Evolutionary conservation across 306 rosid genomes (phyloP).

Genomic region (Lablab purpureus): DNA sequence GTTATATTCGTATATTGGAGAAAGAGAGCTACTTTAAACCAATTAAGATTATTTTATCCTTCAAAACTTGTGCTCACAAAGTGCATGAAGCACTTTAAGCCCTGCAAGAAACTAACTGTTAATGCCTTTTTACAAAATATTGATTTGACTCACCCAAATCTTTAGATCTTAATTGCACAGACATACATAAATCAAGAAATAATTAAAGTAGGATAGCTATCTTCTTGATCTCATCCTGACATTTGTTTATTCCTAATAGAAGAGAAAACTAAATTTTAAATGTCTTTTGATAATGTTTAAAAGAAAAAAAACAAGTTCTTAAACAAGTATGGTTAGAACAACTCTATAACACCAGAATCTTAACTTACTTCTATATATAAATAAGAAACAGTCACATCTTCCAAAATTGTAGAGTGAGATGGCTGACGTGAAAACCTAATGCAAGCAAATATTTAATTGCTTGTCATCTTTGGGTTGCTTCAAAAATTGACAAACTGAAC

Average conservation of each 20-base stretch:
- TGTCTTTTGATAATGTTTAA: no score
- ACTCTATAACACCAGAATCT: no score
- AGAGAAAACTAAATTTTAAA: not conserved
- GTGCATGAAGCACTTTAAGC: not conserved
- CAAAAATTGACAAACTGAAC: no score
- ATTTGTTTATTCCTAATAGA: not conserved
- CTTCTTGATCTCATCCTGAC: not conserved
- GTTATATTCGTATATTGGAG: not conserved
- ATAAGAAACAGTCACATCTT: no score
- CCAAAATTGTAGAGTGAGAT: no score
- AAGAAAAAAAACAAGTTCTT: no score
- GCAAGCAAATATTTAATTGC: no score
- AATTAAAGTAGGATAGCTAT: not conserved
- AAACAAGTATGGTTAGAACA: no score
- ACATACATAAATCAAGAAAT: not conserved
- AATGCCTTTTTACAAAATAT: not conserved
- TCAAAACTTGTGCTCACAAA: not conserved
- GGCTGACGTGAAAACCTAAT: no score
- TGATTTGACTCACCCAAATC: not conserved
- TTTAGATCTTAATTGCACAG: not conserved
- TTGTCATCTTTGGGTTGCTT: no score
- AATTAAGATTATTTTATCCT: not conserved
- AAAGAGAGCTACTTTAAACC: constrained; percentile 19
- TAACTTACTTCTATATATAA: no score
- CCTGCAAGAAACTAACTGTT: not conserved